phyloP scores from a whole-genome alignment of 2,329 filamentous ascomycete genomes.

The Cercospora citrullina region DNA sequence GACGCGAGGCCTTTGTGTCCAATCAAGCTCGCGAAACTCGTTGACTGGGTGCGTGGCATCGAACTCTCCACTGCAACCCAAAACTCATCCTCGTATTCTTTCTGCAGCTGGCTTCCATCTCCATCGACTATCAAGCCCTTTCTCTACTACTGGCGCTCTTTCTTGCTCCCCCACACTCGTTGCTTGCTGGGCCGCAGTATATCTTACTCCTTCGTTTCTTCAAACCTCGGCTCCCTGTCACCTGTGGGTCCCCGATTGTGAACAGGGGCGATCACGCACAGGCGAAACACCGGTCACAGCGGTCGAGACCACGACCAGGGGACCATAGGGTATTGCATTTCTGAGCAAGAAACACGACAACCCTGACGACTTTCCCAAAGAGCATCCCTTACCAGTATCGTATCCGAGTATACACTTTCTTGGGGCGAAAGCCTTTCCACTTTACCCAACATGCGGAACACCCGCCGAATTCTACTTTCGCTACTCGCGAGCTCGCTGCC shows the following conservation, averaged over 20 bases:
- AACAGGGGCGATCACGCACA: slow-evolving; percentile 16
- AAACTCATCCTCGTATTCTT: slow-evolving; percentile 21
- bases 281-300: slow-evolving; percentile 18
- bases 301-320: slow-evolving; percentile 4
- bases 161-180: slow-evolving; percentile 2
- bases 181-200: neutral
- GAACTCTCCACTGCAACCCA: slow-evolving; percentile 18
- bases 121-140: neutral
- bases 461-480: slow-evolving; percentile 30
- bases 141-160: slow-evolving; percentile 7
- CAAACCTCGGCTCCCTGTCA: neutral
- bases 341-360: slow-evolving; percentile 2
- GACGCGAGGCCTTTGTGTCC: slow-evolving; percentile 21
- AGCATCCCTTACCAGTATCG: neutral
- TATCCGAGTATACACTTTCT: slow-evolving; percentile 3
- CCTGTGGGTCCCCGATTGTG: slow-evolving; percentile 4
- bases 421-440: slow-evolving; percentile 22
- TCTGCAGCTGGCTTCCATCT: neutral
- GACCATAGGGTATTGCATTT: neutral
- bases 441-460: slow-evolving; percentile 34
- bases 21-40: slow-evolving; percentile 19
- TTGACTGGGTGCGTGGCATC: slow-evolving; percentile 14
- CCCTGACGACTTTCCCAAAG: neutral
- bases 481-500: slow-evolving; percentile 40
- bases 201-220: neutral